Conservation (phyloP, 179 eudicot genomes). For the Silene noctiflora region DNA sequence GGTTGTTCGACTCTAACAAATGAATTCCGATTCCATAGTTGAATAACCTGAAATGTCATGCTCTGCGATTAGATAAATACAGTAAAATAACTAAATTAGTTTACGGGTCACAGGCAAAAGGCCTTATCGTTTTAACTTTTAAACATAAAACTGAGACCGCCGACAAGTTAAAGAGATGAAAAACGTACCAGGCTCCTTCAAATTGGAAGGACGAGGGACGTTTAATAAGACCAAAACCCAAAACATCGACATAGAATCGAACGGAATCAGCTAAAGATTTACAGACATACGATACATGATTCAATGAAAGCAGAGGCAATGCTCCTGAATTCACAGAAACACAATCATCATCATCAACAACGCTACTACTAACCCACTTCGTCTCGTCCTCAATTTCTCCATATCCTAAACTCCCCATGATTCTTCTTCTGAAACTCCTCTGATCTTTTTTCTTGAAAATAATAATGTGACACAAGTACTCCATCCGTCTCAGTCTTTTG, state of each 20-base stretch:
- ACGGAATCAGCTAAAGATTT: conserved; percentile 42
- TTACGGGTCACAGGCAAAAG: too few species aligned
- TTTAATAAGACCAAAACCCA: conserved; percentile 50
- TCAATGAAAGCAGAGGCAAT: conserved; percentile 43
- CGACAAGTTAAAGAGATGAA: neutral
- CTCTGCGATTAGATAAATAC: neutral
- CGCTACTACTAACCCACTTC: too few species aligned
- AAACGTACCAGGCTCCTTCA: conserved; percentile 56
- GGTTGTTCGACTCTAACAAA: conserved; percentile 29
- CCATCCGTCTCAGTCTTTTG: too few species aligned
- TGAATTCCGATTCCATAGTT: conserved; percentile 71
- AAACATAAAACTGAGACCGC: too few species aligned
- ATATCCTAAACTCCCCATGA: conserved; percentile 18
- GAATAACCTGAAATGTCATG: conserved; percentile 40
- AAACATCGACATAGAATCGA: conserved; percentile 42
- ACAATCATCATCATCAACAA: too few species aligned
- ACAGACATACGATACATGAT: conserved; percentile 55
- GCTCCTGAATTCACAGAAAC: neutral
- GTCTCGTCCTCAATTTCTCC: conserved; percentile 8
- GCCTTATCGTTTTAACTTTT: too few species aligned
- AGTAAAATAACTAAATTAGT: too few species aligned
- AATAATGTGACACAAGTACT: too few species aligned
- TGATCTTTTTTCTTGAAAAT: neutral
- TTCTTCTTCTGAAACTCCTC: neutral
- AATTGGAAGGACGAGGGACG: conserved; percentile 64